Evolutionary conservation across 2,329 filamentous ascomycete genomes (phyloP), one percentile per base, ranked within the genome.

Genomic region (Aspergillus tamarii): DNA sequence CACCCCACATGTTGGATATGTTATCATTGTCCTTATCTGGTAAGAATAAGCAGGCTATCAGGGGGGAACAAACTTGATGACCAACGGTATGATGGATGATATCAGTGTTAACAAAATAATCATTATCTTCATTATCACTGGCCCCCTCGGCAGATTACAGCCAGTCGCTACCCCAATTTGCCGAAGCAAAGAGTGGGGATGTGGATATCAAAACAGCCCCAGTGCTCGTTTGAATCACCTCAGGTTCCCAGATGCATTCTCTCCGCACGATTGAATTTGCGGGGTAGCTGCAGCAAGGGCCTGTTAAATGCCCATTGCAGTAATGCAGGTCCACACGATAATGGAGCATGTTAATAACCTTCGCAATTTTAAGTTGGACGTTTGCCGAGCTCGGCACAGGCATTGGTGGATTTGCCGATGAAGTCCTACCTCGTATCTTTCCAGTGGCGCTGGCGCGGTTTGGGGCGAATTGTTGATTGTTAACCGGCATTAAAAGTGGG

Each of bases 261-360:
- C 63, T 62, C 67, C 67, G 67, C 69, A 60, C 59, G 66, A 63
- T 65, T 63, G 39, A 63, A 62, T 67, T 62, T 69, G 69, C 66
- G 69, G 69, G 69, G 67, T 63, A 68, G 61, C 57, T 36, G 21
- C 59, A 59, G 39, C 11, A 65, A 65, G 39, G 32, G 28, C 30
- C 32, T 54, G 30, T 21, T 23, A 23, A 19, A 12, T 34, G 30
- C 30, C 52, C 14, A 36, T 54, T 46, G n/a, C 28, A 57, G 60
- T 21, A 57, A 12, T 16, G 12, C 6, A 16, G 34, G 32, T 54
- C 34, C 30, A 52, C 41, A 43, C 14, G 34, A 39, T 48, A 54
- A 39, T 4, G 36, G 39, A 50, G 7, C 26, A 14, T 30, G 26
- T 19, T 57, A 54, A 58, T 61, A 63, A 45, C 53, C 36, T 41